A percentile compares a stretch with the other conserved stretches of the same genome.
Evolutionary conservation across 2,329 filamentous ascomycete species (phyloP).

Genomic region (Colletotrichum tamarilloi): DNA sequence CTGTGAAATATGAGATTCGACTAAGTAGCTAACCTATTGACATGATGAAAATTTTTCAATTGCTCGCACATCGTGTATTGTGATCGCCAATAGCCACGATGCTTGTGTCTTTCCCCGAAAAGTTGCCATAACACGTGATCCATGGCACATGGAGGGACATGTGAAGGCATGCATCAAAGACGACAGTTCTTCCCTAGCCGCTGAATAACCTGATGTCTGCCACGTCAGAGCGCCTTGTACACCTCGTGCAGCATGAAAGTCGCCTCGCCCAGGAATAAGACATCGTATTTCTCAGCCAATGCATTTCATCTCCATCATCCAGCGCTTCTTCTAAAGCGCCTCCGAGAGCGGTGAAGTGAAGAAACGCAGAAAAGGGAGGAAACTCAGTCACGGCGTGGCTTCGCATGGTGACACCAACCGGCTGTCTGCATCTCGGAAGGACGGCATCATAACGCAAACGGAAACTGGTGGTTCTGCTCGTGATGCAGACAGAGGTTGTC

Average conservation of each 20-base stretch:
- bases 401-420: not conserved
- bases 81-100: not conserved
- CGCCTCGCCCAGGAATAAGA: not conserved
- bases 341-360: slow-evolving; percentile 19
- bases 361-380: not conserved
- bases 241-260: not conserved
- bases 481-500: slow-evolving; percentile 1
- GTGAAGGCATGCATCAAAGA: not conserved
- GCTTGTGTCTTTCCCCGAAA: not conserved
- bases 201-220: not conserved
- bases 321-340: not conserved
- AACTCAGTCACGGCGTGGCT: not conserved
- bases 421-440: slow-evolving; percentile 12
- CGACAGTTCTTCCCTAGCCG: not conserved
- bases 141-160: not conserved
- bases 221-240: not conserved
- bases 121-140: too few species aligned
- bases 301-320: not conserved
- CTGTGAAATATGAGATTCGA: not conserved
- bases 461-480: not conserved
- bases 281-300: not conserved
- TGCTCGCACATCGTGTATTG: not conserved
- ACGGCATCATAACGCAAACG: slow-evolving; percentile 18
- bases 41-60: not conserved
- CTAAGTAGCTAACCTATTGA: not conserved